These are phyloP conservation scores for Sugiyamaella grinbergsii DNA, from an alignment of 1,139 yeast genomes.

Conservation along the genomic window DNA sequence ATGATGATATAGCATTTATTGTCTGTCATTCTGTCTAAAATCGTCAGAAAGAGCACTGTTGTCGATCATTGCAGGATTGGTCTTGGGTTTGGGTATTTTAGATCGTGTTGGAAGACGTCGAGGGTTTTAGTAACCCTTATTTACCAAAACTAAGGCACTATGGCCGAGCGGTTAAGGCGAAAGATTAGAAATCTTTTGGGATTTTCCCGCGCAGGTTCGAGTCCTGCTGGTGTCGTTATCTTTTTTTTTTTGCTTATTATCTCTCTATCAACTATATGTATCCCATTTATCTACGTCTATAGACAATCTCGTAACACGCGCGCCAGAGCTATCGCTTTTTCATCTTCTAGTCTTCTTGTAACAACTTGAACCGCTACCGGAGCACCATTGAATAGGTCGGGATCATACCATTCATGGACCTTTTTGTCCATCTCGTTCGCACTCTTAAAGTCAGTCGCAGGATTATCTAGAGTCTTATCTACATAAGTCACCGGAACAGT, in stretches of 20 bases:
- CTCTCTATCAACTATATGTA: too few species aligned
- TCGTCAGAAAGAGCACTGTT: too few species aligned
- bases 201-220: slow-evolving; percentile 41
- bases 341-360: slow-evolving; percentile 61
- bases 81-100: too few species aligned
- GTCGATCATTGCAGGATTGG: too few species aligned
- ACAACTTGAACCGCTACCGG: slow-evolving; percentile 69
- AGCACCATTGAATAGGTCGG: slow-evolving; percentile 59
- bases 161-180: slow-evolving; percentile 84
- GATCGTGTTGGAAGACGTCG: too few species aligned
- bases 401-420: slow-evolving; percentile 52
- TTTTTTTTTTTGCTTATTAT: background rate
- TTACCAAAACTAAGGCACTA: too few species aligned
- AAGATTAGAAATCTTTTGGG: slow-evolving; percentile 83
- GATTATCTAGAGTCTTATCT: slow-evolving; percentile 40
- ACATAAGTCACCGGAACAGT: slow-evolving; percentile 61
- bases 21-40: too few species aligned
- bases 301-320: slow-evolving; percentile 26
- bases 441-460: slow-evolving; percentile 28
- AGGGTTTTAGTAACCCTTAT: too few species aligned
- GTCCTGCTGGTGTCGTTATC: slow-evolving; percentile 41
- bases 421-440: slow-evolving; percentile 46
- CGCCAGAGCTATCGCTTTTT: slow-evolving; percentile 52
- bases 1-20: too few species aligned
- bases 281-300: background rate